Percentiles rank a stretch among this genome's conserved stretches.
Evolutionary conservation across 2,329 filamentous ascomycete species (phyloP).

Genomic region (Beauveria australis): DNA sequence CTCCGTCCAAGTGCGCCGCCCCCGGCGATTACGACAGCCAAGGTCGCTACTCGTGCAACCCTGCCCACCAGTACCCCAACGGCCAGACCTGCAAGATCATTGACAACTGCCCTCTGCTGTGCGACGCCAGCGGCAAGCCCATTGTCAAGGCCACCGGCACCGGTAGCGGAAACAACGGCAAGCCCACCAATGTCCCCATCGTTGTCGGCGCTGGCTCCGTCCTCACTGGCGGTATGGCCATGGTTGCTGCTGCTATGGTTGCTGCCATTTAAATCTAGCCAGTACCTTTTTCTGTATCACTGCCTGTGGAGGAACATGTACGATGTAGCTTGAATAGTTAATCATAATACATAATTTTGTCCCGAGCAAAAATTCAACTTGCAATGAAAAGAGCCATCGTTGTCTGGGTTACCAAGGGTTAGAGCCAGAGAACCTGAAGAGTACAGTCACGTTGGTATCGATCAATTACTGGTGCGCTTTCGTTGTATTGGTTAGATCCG

Average conservation of each 20-base stretch:
- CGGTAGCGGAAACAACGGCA: background rate
- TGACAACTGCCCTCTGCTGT: background rate
- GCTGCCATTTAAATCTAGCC: background rate
- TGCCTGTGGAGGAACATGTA: too few species aligned
- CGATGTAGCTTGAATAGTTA: too few species aligned
- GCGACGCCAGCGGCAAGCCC: background rate
- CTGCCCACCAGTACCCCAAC: conserved; percentile 7
- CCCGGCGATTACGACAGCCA: background rate
- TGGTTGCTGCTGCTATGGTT: background rate
- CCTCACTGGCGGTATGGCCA: background rate
- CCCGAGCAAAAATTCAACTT: too few species aligned
- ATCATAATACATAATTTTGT: too few species aligned
- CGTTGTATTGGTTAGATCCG: too few species aligned
- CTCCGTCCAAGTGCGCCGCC: too few species aligned
- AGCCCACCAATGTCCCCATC: background rate
- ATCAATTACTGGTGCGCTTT: too few species aligned
- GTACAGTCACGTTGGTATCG: too few species aligned
- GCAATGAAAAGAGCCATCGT: too few species aligned
- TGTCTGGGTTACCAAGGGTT: too few species aligned
- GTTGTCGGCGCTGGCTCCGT: background rate
- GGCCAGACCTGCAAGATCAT: background rate
- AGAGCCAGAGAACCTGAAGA: too few species aligned
- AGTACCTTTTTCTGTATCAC: background rate
- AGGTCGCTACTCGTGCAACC: conserved; percentile 2
- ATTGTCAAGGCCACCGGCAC: background rate